phyloP scores from a whole-genome alignment of 2,329 filamentous ascomycete species.

The Stemphylium vesicarium region DNA sequence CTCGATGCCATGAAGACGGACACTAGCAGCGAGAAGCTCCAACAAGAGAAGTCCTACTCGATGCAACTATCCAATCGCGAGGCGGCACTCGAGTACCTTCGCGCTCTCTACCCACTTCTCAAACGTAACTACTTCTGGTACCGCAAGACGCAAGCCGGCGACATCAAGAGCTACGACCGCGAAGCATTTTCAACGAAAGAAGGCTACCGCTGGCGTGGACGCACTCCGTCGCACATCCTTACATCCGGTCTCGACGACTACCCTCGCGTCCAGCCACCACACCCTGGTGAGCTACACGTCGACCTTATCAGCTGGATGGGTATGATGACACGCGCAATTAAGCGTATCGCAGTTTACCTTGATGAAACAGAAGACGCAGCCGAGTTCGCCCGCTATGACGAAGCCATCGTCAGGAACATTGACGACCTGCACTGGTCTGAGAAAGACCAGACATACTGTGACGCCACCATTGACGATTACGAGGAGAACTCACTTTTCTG shows the following conservation, averaged over 20 bases:
- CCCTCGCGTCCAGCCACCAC: constrained; percentile 88
- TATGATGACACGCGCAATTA: constrained; percentile 89
- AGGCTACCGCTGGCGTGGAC: constrained; percentile 92
- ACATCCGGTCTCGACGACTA: constrained; percentile 97
- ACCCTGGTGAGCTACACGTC: constrained; percentile 93
- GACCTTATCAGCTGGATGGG: constrained; percentile 97
- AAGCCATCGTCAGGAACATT: constrained; percentile 82
- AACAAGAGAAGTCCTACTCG: constrained; percentile 57
- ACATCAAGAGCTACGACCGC: constrained; percentile 89
- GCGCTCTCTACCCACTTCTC: constrained; percentile 81
- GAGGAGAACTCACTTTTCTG: constrained; percentile 90
- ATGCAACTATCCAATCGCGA: constrained; percentile 72
- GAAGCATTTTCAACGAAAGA: constrained; percentile 88
- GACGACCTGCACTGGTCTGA: constrained; percentile 93
- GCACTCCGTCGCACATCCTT: constrained; percentile 83
- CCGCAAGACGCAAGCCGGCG: constrained; percentile 86
- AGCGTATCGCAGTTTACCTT: constrained; percentile 78
- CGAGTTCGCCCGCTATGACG: constrained; percentile 73
- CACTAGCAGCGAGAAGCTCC: constrained; percentile 43
- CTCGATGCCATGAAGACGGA: constrained; percentile 59
- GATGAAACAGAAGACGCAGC: constrained; percentile 76
- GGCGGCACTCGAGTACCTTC: constrained; percentile 73
- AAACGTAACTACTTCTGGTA: constrained; percentile 95
- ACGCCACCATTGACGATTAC: constrained; percentile 92
- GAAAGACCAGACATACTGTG: constrained; percentile 82